Base-by-base conservation (phyloP, 2,329 filamentous ascomycete genomes). In the Thyridium curvatum region DNA sequence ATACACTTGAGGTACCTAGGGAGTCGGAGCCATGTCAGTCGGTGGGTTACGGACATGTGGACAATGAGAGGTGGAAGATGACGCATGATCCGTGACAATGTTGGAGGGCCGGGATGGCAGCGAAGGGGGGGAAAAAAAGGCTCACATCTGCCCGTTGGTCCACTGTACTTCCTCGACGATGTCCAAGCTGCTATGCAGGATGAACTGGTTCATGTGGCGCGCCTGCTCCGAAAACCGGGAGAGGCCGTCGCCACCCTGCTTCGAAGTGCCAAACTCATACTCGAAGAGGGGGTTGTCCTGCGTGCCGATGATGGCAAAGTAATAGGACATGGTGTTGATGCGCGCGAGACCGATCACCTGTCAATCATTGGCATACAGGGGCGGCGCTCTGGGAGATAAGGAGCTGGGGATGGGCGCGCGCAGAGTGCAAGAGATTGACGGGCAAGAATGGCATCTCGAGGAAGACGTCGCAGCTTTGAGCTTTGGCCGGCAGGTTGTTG, bases 91-190 rank as follows among this genome's bases (percentile, higher is more conserved):
- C n/a, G n/a, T n/a, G n/a, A n/a, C n/a, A n/a, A n/a, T n/a, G n/a
- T n/a, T n/a, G n/a, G n/a, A n/a, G n/a, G n/a, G n/a, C n/a, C 21
- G 21, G 21, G 21, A 26, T 26, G 21, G 6, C 10, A n/a, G n/a
- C n/a, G 12, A 29, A 9, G 18, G 10, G 17, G 9, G 16, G 8
- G 4, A n/a, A 14, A 34, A 14, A 12, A 4, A n/a, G 32, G 58
- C 71, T 47, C 68, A 94, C 88, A 94, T 84, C 51, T 86, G 82
- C 4, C 86, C 85, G 45, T 73, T 86, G 7, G 80, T 84, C 91
- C 93, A 98, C 66, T 97, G 93, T 21, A 91, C 81, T 64, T 98
- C 93, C 66, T 98, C 93, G 37, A 95, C 86, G 34, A 97, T 87
- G 61, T 98, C 93, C 41, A 98, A 71, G 49, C 86, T 86, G 51